These are phyloP conservation scores for Claviceps citrina DNA, from an alignment of 2,329 filamentous ascomycete species.

Conservation along the genomic window DNA sequence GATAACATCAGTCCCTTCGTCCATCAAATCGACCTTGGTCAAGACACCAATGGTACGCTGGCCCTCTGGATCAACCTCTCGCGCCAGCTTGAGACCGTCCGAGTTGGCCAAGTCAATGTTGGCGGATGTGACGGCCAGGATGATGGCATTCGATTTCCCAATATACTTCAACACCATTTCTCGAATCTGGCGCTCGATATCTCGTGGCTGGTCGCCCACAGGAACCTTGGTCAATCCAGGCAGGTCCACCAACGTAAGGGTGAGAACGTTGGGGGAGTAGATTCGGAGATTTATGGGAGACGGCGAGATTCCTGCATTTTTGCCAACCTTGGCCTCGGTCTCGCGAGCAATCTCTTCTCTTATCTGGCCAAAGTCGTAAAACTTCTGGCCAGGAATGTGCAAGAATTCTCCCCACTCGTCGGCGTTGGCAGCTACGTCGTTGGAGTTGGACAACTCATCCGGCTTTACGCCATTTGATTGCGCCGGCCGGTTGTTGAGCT, in stretches of 20 bases:
- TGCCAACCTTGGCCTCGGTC: conserved; percentile 90
- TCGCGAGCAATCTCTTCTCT: conserved; percentile 93
- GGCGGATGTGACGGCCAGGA: conserved; percentile 86
- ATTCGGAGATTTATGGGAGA: conserved; percentile 95
- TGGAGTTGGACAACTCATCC: conserved; percentile 47
- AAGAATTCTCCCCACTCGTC: conserved; percentile 99
- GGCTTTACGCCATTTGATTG: conserved; percentile 60
- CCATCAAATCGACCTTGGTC: conserved; percentile 98
- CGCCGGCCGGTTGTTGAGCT: conserved; percentile 83
- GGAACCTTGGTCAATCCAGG: conserved; percentile 94
- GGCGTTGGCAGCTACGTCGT: conserved; percentile 74
- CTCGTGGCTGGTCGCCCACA: conserved; percentile 86
- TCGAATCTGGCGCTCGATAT: conserved; percentile 90
- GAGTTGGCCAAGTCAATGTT: conserved; percentile 98
- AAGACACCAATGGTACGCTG: conserved; percentile 96
- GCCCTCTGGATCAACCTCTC: conserved; percentile 93
- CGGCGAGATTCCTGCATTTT: conserved; percentile 91
- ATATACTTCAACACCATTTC: conserved; percentile 99
- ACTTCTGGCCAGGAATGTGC: conserved; percentile 94
- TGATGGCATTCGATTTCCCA: conserved; percentile 94
- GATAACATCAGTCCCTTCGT: conserved; percentile 93
- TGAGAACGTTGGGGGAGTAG: conserved; percentile 96
- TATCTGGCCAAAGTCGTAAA: conserved; percentile 96
- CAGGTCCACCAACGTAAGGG: conserved; percentile 88
- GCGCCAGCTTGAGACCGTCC: conserved; percentile 86